These are phyloP conservation scores for Centrapalus pauciflorus DNA, from an alignment of 129 eudicot species.

Conservation along the genomic window DNA sequence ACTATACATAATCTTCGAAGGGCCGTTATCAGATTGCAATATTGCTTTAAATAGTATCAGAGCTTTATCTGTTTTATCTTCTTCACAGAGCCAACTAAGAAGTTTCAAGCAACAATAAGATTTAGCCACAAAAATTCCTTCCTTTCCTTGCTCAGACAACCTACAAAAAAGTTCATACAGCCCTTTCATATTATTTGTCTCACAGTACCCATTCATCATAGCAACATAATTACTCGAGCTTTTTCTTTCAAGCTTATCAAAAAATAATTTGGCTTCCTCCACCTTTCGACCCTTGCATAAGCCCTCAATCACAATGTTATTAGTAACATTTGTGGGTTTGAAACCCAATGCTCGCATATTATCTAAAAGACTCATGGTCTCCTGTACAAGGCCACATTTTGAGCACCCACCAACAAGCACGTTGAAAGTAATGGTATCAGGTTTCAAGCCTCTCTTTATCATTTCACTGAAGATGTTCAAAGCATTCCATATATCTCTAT, in stretches of 20 bases:
- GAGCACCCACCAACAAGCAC: conserved; percentile 57
- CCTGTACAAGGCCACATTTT: conserved; percentile 37
- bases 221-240: conserved; percentile 46
- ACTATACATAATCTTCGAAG: conserved; percentile 41
- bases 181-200: conserved; percentile 27
- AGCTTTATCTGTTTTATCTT: conserved; percentile 42
- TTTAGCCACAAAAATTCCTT: conserved; percentile 28
- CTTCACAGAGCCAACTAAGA: conserved; percentile 42
- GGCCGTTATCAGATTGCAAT: conserved; percentile 33
- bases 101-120: conserved; percentile 39
- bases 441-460: conserved; percentile 41
- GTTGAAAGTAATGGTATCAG: conserved; percentile 53
- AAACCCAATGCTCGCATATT: conserved; percentile 47
- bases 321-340: conserved; percentile 35
- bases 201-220: conserved; percentile 65
- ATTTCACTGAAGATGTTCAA: conserved; percentile 36
- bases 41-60: conserved; percentile 33
- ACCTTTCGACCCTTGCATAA: conserved; percentile 54
- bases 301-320: conserved; percentile 52
- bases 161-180: conserved; percentile 47
- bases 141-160: conserved; percentile 41
- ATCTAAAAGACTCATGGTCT: conserved; percentile 28
- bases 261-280: conserved; percentile 52
- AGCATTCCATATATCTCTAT: conserved; percentile 41
- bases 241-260: conserved; percentile 45